Evolutionary conservation across 768 basidiomycete genomes (phyloP).

Genomic region (Lactarius sanguifluus): DNA sequence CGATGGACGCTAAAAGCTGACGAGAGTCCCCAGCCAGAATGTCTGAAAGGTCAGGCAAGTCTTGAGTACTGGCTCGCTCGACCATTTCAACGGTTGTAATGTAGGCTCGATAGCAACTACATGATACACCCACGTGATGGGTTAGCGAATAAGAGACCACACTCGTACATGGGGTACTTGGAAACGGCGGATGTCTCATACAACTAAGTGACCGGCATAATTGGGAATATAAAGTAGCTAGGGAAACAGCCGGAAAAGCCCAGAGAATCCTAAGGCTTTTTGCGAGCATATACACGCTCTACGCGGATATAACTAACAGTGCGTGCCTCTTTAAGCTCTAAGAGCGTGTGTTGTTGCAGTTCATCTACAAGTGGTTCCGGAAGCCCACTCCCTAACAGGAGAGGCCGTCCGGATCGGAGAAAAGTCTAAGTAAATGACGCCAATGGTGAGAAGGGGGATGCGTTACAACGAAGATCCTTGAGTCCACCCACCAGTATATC

Average conservation of each 20-base stretch:
- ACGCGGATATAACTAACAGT: conserved; percentile 53
- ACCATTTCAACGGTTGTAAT: neutral
- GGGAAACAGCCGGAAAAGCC: neutral
- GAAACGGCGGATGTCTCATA: conserved; percentile 9
- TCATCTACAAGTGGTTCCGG: conserved; percentile 52
- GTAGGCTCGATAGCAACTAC: neutral
- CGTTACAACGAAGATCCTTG: neutral
- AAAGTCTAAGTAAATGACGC: conserved; percentile 48
- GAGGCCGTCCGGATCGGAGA: conserved; percentile 61
- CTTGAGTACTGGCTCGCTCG: conserved; percentile 5
- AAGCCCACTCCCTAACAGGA: conserved; percentile 64
- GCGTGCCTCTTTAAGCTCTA: conserved; percentile 51
- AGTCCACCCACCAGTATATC: conserved; percentile 49
- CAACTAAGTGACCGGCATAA: conserved; percentile 4
- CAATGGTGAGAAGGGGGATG: conserved; percentile 9
- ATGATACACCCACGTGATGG: neutral
- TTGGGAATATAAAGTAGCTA: conserved; percentile 7
- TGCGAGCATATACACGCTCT: conserved; percentile 62
- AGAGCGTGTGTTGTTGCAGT: conserved; percentile 50
- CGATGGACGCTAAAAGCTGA: conserved; percentile 52
- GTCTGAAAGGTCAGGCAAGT: neutral
- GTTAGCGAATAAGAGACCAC: neutral
- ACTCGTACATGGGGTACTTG: neutral
- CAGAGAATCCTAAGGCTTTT: conserved; percentile 34
- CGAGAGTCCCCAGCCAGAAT: conserved; percentile 38